Percentiles rank a stretch among this genome's conserved stretches.
phyloP scores from a whole-genome alignment of 331 rosid species.

The Stylosanthes scabra region DNA sequence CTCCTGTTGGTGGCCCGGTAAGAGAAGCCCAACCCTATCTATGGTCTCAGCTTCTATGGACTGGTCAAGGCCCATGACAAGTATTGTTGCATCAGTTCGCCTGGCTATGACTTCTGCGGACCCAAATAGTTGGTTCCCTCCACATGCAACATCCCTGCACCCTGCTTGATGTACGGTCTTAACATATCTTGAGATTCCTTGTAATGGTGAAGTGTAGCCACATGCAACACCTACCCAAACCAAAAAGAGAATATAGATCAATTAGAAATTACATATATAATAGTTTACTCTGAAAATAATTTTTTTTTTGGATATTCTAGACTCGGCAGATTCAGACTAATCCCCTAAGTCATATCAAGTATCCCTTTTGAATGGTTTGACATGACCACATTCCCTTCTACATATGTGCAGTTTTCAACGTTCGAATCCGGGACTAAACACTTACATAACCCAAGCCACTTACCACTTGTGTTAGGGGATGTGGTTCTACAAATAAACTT shows the following conservation, averaged over 20 bases:
- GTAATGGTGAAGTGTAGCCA: conserved; percentile 78
- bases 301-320: no score
- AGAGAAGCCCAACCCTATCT: conserved; percentile 61
- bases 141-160: conserved; percentile 63
- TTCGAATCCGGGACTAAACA: no score
- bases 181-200: conserved; percentile 79
- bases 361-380: no score
- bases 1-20: conserved; percentile 83
- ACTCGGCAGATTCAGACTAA: no score
- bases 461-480: no score
- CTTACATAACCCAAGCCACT: no score
- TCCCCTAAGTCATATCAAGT: no score
- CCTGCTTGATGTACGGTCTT: conserved; percentile 65
- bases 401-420: no score
- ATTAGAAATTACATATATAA: not conserved
- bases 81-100: conserved; percentile 63
- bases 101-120: conserved; percentile 67
- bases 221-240: conserved; percentile 68
- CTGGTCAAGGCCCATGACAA: conserved; percentile 89
- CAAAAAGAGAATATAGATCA: not conserved
- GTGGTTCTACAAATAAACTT: no score
- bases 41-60: conserved; percentile 79
- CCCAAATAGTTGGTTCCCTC: conserved; percentile 48
- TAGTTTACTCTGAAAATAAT: no score
- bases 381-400: no score